phyloP scores from a whole-genome alignment of 305 asterid species.

The Euphrasia arctica region DNA sequence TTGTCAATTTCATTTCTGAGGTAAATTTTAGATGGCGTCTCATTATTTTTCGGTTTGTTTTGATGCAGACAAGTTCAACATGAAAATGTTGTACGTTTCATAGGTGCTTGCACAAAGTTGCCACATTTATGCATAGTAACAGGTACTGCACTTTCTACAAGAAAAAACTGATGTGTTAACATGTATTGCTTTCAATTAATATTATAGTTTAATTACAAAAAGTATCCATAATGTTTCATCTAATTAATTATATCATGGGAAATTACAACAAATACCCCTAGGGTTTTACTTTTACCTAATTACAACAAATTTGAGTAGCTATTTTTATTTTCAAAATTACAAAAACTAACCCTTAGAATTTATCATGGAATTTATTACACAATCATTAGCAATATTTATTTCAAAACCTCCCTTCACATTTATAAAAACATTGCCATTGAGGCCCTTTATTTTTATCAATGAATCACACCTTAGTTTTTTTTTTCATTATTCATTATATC shows the following conservation, averaged over 20 bases:
- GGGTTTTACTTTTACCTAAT: neutral
- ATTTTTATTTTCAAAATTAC: neutral
- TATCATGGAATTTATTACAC: neutral
- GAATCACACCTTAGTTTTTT: neutral
- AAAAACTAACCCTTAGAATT: neutral
- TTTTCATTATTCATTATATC: neutral
- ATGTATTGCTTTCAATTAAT: constrained; percentile 9
- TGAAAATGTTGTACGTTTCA: constrained; percentile 71
- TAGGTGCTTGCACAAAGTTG: constrained; percentile 78
- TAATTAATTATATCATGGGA: no score
- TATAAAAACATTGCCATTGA: neutral
- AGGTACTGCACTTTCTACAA: constrained; percentile 46
- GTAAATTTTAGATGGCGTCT: no score
- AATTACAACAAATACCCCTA: neutral
- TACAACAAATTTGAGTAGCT: neutral
- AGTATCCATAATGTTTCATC: no score
- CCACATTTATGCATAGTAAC: constrained; percentile 85
- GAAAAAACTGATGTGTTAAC: constrained; percentile 18
- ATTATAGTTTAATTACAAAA: neutral
- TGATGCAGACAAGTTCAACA: constrained; percentile 82
- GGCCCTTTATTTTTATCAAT: neutral
- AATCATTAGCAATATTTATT: neutral
- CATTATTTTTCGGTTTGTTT: constrained; percentile 20
- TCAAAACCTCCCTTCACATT: neutral
- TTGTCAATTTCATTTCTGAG: no score